These are phyloP conservation scores for Rubus idaeus DNA, from an alignment of 306 rosid species.

Conservation along the genomic window DNA sequence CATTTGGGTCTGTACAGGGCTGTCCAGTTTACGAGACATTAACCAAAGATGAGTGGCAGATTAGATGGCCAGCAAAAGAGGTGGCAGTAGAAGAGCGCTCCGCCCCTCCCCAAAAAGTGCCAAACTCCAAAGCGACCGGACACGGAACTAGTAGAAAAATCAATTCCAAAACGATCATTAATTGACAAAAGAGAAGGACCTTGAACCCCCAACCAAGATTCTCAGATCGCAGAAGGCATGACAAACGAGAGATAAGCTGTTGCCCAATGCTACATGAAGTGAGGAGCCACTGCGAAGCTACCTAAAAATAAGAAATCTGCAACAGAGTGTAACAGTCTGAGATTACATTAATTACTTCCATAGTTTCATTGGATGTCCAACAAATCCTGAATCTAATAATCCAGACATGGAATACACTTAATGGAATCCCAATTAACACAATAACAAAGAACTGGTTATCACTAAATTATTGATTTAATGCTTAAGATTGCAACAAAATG, in stretches of 20 bases:
- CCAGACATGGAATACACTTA: neutral
- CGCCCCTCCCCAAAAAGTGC: slow-evolving; percentile 53
- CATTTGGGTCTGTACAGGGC: slow-evolving; percentile 98
- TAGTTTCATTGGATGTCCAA: neutral
- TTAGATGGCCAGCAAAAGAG: slow-evolving; percentile 39
- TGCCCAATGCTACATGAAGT: slow-evolving; percentile 22
- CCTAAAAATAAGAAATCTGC: slow-evolving; percentile 42
- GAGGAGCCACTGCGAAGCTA: slow-evolving; percentile 37
- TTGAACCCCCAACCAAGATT: slow-evolving; percentile 20
- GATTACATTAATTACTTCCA: neutral
- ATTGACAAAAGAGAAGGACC: slow-evolving; percentile 14
- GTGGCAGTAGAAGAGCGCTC: slow-evolving; percentile 49
- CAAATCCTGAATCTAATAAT: neutral
- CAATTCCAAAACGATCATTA: slow-evolving; percentile 55
- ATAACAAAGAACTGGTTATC: neutral
- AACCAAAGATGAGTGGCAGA: slow-evolving; percentile 24
- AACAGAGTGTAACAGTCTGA: slow-evolving; percentile 9
- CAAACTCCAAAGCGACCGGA: slow-evolving; percentile 49
- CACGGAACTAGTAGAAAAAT: slow-evolving; percentile 22
- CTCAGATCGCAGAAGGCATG: slow-evolving; percentile 2
- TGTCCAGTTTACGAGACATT: slow-evolving; percentile 83
- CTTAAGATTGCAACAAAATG: neutral
- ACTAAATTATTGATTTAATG: neutral
- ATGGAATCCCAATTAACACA: neutral
- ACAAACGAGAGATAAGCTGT: neutral